Evolutionary conservation across 192 early-diverging fungal genomes (phyloP), one percentile per base, ranked within the genome.

Genomic region (Linnemannia elongata): DNA sequence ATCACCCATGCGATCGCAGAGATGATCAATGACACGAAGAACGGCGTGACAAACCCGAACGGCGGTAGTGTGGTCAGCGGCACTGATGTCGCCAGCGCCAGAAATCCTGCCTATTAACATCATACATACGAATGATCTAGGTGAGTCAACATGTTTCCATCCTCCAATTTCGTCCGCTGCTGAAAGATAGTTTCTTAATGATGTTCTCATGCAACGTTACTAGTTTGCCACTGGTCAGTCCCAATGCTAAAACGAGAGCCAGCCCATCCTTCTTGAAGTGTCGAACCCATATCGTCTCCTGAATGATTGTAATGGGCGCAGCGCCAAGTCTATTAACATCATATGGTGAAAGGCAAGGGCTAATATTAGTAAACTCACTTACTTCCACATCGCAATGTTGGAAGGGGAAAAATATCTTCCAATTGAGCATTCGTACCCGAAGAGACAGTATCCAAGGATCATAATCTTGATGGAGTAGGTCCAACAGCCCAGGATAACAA

Each of bases 221-320:
- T 78, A 96, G 82, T 55, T 94, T 94, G 36, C 94, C 94, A 9
- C 92, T 92, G 20, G 94, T 93, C 45, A 96, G 89, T 83, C 94
- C 94, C 47, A 94, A 82, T 3, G 94, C 93, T 63, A 96, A 89
- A 15, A 94, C 94, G 12, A 93, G 88, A 6, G 94, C 94, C 30
- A 96, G 88, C 0, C 93, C 91, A 75, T 91, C 91, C 60, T 95
- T 94, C 27, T 85, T 91, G 81, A 96, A 96, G 90, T 94, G 95
- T 90, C 94, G 94, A 33, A 94, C 92, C 30, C 95, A 88, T 13
- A 96, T 96, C 7, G 94, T 96, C 76, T 96, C 94, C 86, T 96
- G 95, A n/a, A 95, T 93, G 54, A 95, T 94, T 0, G 93, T 92
- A 60, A 96, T 93, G n/a, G 94, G 92, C 5, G 94, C 94, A 20